Percentiles rank a stretch among this genome's conserved stretches.
These are phyloP conservation scores for Kazachstania sp. DNA, from an alignment of 1,139 yeast species.

Conservation along the genomic window DNA sequence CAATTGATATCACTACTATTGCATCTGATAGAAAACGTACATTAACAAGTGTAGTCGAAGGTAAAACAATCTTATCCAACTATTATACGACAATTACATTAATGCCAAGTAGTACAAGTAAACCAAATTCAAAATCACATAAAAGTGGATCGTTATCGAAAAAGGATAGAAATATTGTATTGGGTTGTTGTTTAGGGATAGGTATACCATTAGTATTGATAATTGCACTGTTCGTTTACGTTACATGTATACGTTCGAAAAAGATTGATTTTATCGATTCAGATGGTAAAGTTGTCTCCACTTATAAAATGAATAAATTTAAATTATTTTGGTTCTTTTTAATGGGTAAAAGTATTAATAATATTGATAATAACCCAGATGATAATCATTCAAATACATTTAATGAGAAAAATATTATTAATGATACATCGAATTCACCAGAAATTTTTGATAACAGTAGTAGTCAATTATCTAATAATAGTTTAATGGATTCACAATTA, in stretches of 20 bases:
- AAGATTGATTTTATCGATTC: slow-evolving; percentile 33
- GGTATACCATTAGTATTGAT: slow-evolving; percentile 32
- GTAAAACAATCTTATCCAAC: slow-evolving; percentile 29
- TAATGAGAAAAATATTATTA: slow-evolving; percentile 2
- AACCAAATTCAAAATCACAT: slow-evolving; percentile 8
- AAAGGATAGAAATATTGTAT: slow-evolving; percentile 37
- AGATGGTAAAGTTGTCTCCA: slow-evolving; percentile 35
- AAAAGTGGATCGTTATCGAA: slow-evolving; percentile 36
- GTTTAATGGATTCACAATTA: slow-evolving; percentile 1
- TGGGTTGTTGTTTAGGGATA: slow-evolving; percentile 41
- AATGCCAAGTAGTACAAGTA: slow-evolving; percentile 14
- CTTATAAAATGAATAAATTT: slow-evolving; percentile 24
- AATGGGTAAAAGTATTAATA: slow-evolving; percentile 21
- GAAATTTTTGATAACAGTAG: background rate
- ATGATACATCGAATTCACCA: background rate
- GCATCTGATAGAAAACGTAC: slow-evolving; percentile 17
- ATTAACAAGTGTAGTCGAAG: slow-evolving; percentile 27
- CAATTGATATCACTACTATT: slow-evolving; percentile 11
- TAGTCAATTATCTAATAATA: background rate
- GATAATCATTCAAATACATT: background rate
- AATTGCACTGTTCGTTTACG: slow-evolving; percentile 19
- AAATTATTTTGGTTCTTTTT: slow-evolving; percentile 22
- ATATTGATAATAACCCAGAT: slow-evolving; percentile 8
- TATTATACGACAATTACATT: slow-evolving; percentile 27
- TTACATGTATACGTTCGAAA: slow-evolving; percentile 26